phyloP scores from a whole-genome alignment of 305 asterid genomes.

The Plantago coronopus region DNA sequence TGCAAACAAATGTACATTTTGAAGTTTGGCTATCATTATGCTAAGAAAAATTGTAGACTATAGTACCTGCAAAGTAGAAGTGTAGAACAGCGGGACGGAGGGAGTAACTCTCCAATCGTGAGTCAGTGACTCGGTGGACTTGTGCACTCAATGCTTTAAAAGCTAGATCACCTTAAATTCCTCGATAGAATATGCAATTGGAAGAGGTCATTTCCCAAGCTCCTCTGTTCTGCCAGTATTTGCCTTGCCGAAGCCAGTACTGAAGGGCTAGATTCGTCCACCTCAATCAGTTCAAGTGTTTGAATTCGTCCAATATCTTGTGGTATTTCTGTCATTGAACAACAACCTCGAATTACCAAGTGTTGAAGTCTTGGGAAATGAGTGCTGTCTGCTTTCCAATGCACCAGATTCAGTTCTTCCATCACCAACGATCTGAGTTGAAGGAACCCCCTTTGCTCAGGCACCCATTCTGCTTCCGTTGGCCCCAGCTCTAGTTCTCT shows the following conservation, averaged over 20 bases:
- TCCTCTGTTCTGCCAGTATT: neutral
- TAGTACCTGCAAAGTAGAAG: no score
- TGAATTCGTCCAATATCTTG: neutral
- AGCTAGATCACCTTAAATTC: no score
- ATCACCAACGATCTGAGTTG: neutral
- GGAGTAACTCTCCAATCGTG: no score
- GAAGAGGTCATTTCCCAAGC: no score
- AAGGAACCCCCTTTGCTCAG: neutral
- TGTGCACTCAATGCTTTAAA: no score
- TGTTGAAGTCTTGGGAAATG: constrained; percentile 10
- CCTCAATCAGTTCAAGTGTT: constrained; percentile 16
- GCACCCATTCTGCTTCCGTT: constrained; percentile 1
- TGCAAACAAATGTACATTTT: no score
- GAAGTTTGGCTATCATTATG: no score
- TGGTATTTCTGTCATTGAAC: neutral
- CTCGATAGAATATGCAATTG: no score
- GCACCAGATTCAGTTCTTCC: constrained; percentile 3
- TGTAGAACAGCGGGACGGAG: no score
- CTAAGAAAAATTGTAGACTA: no score
- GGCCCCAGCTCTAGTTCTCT: neutral
- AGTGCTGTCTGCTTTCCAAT: neutral
- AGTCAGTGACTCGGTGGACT: no score
- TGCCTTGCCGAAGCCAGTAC: constrained; percentile 4
- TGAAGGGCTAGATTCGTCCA: neutral
- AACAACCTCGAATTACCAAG: constrained; percentile 1